A percentile compares a stretch with the other conserved stretches of the same genome.
phyloP scores from a whole-genome alignment of 371 early-diverging fungal species.

The Mucor piriformis region DNA sequence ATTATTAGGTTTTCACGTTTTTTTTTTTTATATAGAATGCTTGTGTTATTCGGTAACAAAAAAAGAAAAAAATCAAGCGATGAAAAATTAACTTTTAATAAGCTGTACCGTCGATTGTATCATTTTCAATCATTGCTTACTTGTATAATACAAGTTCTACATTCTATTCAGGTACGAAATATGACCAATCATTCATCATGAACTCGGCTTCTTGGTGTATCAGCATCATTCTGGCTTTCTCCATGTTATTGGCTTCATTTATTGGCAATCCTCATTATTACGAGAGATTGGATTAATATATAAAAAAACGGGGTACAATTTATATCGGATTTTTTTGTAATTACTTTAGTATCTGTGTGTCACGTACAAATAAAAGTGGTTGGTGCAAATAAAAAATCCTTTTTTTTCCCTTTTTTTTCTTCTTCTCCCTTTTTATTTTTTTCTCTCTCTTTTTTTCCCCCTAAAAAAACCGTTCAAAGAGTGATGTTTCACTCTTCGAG shows the following conservation, averaged over 20 bases:
- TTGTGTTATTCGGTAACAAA: conserved; percentile 33
- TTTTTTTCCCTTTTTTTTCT: conserved; percentile 1
- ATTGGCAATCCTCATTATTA: conserved; percentile 16
- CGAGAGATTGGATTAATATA: conserved; percentile 24
- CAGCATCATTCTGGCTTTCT: conserved; percentile 23
- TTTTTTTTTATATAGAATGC: conserved; percentile 21
- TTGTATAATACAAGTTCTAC: conserved; percentile 21
- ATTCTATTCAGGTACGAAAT: conserved; percentile 27
- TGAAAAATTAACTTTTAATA: background rate
- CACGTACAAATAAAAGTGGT: conserved; percentile 10
- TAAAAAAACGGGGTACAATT: too few species aligned
- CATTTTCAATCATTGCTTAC: conserved; percentile 31
- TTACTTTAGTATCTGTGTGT: background rate
- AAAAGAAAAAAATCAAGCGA: background rate
- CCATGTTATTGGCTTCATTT: conserved; percentile 17
- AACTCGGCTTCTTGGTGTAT: conserved; percentile 28
- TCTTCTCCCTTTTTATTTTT: background rate
- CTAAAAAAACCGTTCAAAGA: background rate
- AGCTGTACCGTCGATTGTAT: conserved; percentile 33
- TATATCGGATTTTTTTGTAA: background rate
- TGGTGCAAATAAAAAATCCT: conserved; percentile 2
- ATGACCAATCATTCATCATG: conserved; percentile 29
- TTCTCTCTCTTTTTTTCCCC: conserved; percentile 1
- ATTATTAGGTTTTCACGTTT: background rate
- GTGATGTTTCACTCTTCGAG: conserved; percentile 46